Conservation (phyloP, 129 eudicot genomes). For the Flaveria trinervia region DNA sequence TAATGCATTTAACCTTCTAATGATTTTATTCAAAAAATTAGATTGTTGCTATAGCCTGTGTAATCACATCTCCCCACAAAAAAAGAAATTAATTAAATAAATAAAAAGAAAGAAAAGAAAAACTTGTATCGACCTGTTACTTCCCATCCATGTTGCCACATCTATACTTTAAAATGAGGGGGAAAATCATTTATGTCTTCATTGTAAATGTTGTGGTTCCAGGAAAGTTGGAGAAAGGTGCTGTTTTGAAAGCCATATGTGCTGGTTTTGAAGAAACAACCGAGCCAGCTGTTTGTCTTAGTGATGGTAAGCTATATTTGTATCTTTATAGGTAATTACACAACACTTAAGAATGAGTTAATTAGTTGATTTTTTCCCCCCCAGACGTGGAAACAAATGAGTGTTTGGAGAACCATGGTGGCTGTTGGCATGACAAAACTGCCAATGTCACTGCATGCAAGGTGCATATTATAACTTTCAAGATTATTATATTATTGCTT, state of each 20-base stretch:
- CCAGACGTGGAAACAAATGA: conserved; percentile 97
- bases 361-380: conserved; percentile 12
- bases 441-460: conserved; percentile 96
- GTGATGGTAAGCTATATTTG: conserved; percentile 56
- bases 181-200: neutral
- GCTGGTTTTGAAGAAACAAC: conserved; percentile 99
- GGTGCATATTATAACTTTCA: conserved; percentile 41
- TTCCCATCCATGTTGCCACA: neutral
- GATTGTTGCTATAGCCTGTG: neutral
- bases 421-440: conserved; percentile 88
- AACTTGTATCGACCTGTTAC: neutral
- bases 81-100: too few species aligned
- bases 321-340: neutral
- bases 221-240: conserved; percentile 98
- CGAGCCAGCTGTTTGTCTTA: conserved; percentile 88
- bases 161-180: neutral
- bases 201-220: conserved; percentile 27
- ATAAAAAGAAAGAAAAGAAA: neutral
- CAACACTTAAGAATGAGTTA: neutral
- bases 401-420: conserved; percentile 89
- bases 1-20: neutral
- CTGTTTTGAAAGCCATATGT: conserved; percentile 90
- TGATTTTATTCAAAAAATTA: neutral
- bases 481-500: conserved; percentile 10
- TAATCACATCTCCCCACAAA: neutral